A percentile compares a stretch with the other conserved stretches of the same genome.
phyloP scores from a whole-genome alignment of 495 filamentous ascomycete species.

The Peziza echinospora region DNA sequence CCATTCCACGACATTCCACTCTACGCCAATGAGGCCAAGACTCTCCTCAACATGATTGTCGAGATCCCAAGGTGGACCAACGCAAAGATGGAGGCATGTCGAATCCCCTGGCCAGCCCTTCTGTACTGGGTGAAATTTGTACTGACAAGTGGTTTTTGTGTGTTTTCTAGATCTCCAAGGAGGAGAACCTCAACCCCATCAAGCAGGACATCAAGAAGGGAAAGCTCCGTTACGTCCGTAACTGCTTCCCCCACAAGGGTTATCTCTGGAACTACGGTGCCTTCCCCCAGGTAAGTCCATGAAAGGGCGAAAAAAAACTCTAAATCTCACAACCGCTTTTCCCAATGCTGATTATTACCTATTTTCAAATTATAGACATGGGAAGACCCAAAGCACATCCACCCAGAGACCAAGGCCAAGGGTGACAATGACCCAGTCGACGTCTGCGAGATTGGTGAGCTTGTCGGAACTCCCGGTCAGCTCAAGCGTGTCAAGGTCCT shows the following conservation, averaged over 20 bases:
- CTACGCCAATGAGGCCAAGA: conserved; percentile 83
- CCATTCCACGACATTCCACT: conserved; percentile 98
- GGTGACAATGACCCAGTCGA: conserved; percentile 98
- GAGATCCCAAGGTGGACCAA: conserved; percentile 99
- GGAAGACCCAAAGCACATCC: conserved; percentile 88
- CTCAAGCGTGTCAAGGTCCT: conserved; percentile 99
- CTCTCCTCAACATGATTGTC: conserved; percentile 94
- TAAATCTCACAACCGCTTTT: background rate
- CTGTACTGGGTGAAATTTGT: background rate
- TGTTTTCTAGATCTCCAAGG: conserved; percentile 55
- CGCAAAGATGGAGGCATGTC: conserved; percentile 83
- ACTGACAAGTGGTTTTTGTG: background rate
- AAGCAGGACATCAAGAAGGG: conserved; percentile 83
- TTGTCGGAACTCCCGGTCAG: conserved; percentile 84
- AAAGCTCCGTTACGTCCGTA: conserved; percentile 92
- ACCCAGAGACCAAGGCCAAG: conserved; percentile 99
- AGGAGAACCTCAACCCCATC: conserved; percentile 90
- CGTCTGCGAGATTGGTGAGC: conserved; percentile 97
- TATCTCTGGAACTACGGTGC: conserved; percentile 99
- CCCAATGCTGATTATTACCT: conserved; percentile 10
- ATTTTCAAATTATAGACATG: conserved; percentile 44
- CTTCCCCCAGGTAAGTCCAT: conserved; percentile 66
- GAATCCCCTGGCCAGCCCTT: background rate
- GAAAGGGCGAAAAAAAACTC: background rate
- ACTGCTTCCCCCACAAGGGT: conserved; percentile 99